phyloP scores from a whole-genome alignment of 2,329 filamentous ascomycete genomes.

The Apiospora sp. region DNA sequence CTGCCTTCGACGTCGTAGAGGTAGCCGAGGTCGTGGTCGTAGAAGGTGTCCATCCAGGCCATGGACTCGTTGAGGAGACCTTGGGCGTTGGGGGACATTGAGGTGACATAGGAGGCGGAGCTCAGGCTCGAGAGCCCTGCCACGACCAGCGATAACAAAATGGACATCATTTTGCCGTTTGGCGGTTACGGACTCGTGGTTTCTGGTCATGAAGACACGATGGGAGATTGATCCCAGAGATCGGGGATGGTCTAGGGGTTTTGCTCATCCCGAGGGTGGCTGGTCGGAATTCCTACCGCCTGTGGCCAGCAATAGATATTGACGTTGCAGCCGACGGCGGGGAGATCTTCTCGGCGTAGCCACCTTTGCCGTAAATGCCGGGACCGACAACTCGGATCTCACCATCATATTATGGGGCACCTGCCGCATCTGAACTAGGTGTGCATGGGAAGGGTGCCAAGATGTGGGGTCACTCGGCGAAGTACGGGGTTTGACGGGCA shows the following conservation, averaged over 20 bases:
- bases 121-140: not conserved
- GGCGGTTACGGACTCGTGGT: not conserved
- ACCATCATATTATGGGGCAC: not conserved
- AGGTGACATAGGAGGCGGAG: not conserved
- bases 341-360: not conserved
- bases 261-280: not conserved
- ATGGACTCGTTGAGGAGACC: slow-evolving; percentile 58
- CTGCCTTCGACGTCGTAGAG: slow-evolving; percentile 57
- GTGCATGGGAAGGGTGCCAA: not conserved
- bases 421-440: not conserved
- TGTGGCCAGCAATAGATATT: not conserved
- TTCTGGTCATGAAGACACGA: not conserved
- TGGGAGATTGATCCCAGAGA: not conserved
- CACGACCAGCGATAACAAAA: not conserved
- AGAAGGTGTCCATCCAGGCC: slow-evolving; percentile 62
- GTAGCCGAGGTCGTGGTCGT: slow-evolving; percentile 60
- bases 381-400: not conserved
- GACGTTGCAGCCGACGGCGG: not conserved
- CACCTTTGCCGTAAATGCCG: not conserved
- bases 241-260: not conserved
- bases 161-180: not conserved
- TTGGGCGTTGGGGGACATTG: slow-evolving; percentile 42
- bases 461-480: not conserved
- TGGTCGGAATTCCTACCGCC: not conserved
- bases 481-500: not conserved